These are phyloP conservation scores for Daldinia bambusicola DNA, from an alignment of 495 filamentous ascomycete genomes.

Conservation along the genomic window DNA sequence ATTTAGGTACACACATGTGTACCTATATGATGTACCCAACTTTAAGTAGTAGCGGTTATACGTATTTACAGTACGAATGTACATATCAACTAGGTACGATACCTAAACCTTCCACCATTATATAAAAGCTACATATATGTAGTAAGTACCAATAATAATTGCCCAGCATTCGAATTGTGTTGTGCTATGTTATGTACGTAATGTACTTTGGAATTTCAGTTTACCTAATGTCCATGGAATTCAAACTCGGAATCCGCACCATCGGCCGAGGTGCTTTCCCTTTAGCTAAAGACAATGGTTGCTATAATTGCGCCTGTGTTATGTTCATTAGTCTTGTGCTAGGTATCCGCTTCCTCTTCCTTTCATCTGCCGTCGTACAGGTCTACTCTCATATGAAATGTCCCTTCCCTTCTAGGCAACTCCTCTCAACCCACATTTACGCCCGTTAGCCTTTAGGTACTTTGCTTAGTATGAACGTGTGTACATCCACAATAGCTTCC, in stretches of 20 bases:
- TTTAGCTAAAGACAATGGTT: conserved; percentile 3
- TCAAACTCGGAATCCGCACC: conserved; percentile 34
- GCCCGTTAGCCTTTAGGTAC: conserved; percentile 18
- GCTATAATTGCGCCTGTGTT: not conserved
- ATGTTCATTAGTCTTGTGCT: not conserved
- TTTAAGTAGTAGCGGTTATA: too few species aligned
- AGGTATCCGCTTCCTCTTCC: conserved; percentile 9
- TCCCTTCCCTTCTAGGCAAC: conserved; percentile 39
- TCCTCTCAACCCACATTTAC: conserved; percentile 30
- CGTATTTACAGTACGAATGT: too few species aligned
- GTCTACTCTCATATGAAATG: conserved; percentile 4
- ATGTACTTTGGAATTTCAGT: too few species aligned
- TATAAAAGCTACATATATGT: too few species aligned
- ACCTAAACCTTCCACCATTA: too few species aligned
- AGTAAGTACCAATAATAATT: too few species aligned
- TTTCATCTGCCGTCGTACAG: conserved; percentile 31
- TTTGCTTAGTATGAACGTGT: conserved; percentile 20
- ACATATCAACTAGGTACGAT: too few species aligned
- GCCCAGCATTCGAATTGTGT: too few species aligned
- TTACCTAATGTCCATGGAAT: not conserved
- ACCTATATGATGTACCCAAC: not conserved
- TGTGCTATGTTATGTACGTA: too few species aligned
- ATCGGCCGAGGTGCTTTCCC: conserved; percentile 36
- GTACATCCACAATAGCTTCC: conserved; percentile 1
- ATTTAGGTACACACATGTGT: not conserved